These are phyloP conservation scores for Sclerotinia nivalis DNA, from an alignment of 2,329 filamentous ascomycete genomes.

Conservation along the genomic window DNA sequence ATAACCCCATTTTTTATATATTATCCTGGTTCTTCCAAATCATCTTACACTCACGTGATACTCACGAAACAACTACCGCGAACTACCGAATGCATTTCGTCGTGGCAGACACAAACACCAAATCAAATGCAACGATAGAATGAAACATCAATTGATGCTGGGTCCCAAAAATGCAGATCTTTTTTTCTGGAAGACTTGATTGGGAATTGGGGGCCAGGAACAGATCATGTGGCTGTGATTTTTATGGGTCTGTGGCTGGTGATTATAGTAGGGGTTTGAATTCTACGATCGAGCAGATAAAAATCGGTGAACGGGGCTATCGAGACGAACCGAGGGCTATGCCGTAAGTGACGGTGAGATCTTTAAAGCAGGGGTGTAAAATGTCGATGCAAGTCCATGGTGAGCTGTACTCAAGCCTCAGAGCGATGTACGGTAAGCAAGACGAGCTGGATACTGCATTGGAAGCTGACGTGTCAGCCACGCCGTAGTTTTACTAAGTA, in stretches of 20 bases:
- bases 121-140: background rate
- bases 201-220: background rate
- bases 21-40: background rate
- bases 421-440: background rate
- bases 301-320: background rate
- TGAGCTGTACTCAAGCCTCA: background rate
- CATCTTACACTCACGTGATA: background rate
- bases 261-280: no score
- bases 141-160: background rate
- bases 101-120: background rate
- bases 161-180: background rate
- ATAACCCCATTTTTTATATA: background rate
- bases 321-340: background rate
- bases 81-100: background rate
- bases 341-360: background rate
- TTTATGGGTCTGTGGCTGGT: background rate
- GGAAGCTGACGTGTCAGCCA: slow-evolving; percentile 4
- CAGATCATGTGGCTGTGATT: background rate
- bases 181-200: background rate
- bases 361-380: background rate
- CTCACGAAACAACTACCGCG: background rate
- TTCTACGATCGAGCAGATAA: background rate
- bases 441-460: background rate
- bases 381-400: background rate
- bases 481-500: background rate